These are phyloP conservation scores for Danielozyma ontarioensis DNA, from an alignment of 805 yeast species.

Conservation along the genomic window DNA sequence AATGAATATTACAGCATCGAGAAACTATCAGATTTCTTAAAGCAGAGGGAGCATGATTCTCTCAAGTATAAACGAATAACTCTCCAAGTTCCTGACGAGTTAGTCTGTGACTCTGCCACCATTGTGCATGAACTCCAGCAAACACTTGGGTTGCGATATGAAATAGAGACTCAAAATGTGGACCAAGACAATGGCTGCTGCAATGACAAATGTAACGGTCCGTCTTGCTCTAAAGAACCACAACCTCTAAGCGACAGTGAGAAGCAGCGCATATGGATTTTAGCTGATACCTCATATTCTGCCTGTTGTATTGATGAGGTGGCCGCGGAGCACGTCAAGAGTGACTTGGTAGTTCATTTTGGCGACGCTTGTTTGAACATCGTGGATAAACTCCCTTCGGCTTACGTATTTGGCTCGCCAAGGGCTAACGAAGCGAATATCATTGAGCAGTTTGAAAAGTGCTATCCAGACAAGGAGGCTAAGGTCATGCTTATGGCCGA, in stretches of 20 bases:
- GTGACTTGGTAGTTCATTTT: conserved; percentile 84
- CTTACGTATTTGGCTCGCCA: conserved; percentile 76
- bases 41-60: conserved; percentile 20
- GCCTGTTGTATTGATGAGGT: conserved; percentile 96
- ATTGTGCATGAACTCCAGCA: conserved; percentile 54
- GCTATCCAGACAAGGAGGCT: conserved; percentile 32
- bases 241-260: neutral
- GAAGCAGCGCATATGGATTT: conserved; percentile 57
- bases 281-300: conserved; percentile 95
- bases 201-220: conserved; percentile 3
- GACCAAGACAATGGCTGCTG: conserved; percentile 1
- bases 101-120: conserved; percentile 74
- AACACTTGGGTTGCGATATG: conserved; percentile 13
- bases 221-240: conserved; percentile 1
- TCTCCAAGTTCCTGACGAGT: conserved; percentile 82
- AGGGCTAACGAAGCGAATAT: conserved; percentile 40
- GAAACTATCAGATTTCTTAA: conserved; percentile 39
- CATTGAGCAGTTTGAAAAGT: conserved; percentile 33
- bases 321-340: conserved; percentile 87
- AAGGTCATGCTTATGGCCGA: conserved; percentile 69
- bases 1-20: conserved; percentile 52
- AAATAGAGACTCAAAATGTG: neutral
- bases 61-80: conserved; percentile 51
- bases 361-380: conserved; percentile 93
- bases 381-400: conserved; percentile 64